A percentile compares a stretch with the other conserved stretches of the same genome.
phyloP scores from a whole-genome alignment of 495 filamentous ascomycete genomes.

The Podospora fimiseda region DNA sequence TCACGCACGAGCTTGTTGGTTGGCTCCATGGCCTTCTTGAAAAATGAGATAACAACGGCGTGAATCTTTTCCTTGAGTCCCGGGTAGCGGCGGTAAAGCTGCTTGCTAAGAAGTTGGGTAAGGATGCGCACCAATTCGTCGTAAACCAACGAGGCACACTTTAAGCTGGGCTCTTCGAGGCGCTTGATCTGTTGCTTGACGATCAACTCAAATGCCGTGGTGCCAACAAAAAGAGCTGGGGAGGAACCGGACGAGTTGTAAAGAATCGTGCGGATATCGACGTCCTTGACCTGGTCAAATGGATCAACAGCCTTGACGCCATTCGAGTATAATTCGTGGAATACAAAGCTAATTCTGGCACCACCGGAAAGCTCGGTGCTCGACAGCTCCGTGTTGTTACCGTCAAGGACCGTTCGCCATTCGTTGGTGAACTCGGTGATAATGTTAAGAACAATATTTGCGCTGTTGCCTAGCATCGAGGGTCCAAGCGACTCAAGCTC shows the following conservation, averaged over 20 bases:
- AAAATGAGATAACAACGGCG: slow-evolving; percentile 86
- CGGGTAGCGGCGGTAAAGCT: slow-evolving; percentile 87
- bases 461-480: slow-evolving; percentile 91
- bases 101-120: slow-evolving; percentile 79
- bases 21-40: slow-evolving; percentile 96
- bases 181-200: slow-evolving; percentile 98
- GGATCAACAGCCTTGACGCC: slow-evolving; percentile 97
- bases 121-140: slow-evolving; percentile 97
- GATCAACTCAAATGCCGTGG: slow-evolving; percentile 94
- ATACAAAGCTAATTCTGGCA: slow-evolving; percentile 98
- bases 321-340: slow-evolving; percentile 97
- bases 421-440: slow-evolving; percentile 98
- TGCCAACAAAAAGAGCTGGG: slow-evolving; percentile 94
- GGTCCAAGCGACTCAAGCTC: slow-evolving; percentile 83
- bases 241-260: slow-evolving; percentile 98
- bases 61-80: slow-evolving; percentile 95
- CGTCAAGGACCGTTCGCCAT: slow-evolving; percentile 92
- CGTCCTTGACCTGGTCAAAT: slow-evolving; percentile 95
- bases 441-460: slow-evolving; percentile 94
- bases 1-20: slow-evolving; percentile 96
- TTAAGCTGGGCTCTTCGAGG: slow-evolving; percentile 90
- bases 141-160: slow-evolving; percentile 94
- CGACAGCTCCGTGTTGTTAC: slow-evolving; percentile 92
- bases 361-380: slow-evolving; percentile 92
- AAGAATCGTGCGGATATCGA: slow-evolving; percentile 92